Evolutionary conservation across 2,329 filamentous ascomycete species (phyloP), one percentile per base, ranked within the genome.

Genomic region (Apiospora koreana): DNA sequence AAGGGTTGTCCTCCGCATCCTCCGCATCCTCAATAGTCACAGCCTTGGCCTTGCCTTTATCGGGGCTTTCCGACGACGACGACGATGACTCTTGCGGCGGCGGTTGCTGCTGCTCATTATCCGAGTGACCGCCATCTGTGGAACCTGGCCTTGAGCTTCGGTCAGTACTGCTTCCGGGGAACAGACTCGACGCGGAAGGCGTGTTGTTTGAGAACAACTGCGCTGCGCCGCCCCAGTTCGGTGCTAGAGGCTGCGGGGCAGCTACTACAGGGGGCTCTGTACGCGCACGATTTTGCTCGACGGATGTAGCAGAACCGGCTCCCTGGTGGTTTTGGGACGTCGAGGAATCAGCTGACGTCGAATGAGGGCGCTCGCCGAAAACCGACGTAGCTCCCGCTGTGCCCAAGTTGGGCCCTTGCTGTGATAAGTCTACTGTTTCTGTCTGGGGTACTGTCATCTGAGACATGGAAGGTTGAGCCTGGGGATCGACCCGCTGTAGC

Each of bases 401-500:
- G 38, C 42, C 64, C 38, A 66, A 43, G 64, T 66, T 66, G 10
- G 23, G 25, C 18, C 66, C 54, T 38, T 68, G 66, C n/a, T 68
- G 66, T 31, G 66, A 68, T 35, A 41, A 35, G n/a, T 50, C 43
- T 23, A 28, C 67, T 18, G 50, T 35, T 31, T 67, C 48, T 21
- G 38, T 41, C 14, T 54, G 67, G 9, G 72, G 69, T 48, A 69
- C 67, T 25, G 65, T 70, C 54, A 65, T 72, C 43, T 76, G 74
- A 10, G 69, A 12, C 21, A 38, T 73, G 68, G 48, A 75, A 74
- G 71, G 74, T 42, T 21, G 67, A 18, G 76, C 23, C 64, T 78
- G 76, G 21, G 43, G 82, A 67, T 87, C 85, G 10, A 88, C 74
- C 31, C 88, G 84, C 73, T 91, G 86, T 2, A 92, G 82, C 31